Evolutionary conservation across 192 early-diverging fungal genomes (phyloP), one percentile per base, ranked within the genome.

Genomic region (Rhizoclosmatium globosum): DNA sequence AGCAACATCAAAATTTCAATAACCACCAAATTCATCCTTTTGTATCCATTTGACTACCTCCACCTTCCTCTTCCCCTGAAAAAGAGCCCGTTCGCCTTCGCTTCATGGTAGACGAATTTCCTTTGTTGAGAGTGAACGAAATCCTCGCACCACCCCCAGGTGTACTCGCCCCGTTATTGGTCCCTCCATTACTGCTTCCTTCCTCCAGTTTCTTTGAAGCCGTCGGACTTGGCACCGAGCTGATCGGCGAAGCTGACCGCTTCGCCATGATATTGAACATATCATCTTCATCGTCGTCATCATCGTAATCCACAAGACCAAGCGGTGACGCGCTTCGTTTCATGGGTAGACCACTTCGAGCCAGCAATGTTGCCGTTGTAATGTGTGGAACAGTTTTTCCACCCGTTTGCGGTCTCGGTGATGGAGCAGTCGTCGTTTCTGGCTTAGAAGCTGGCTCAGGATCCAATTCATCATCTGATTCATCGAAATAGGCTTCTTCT

Each of bases 401-500:
- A 23, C 44, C 72, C 44, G 56, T 62, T 45, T 41, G 19, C 7
- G 59, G 38, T 45, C 31, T 13, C 38, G 59, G 19, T 3, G 59
- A 11, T 4, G 39, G 6, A 21, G 17, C 53, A 42, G 38, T 19
- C 2, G 11, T 46, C 3, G 43, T 21, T 15, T 56, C 15, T 11
- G 48, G n/a, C 17, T 15, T 11, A 2, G 38, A 56, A 3, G 39
- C 48, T 45, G 31, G 41, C 39, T 21, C 38, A 7, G 31, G 31
- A 13, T 19, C 65, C 11, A 83, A 76, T 15, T 83, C 80, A 45
- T 87, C 86, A 60, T 85, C 83, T 62, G 78, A 71, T n/a, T 57
- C 74, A 66, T 94, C 89, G 77, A 97, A 93, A 75, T 95, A 97
- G 3, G 92, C 92, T 62, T 97, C 94, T 64, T 97, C 94, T 41